phyloP scores from a whole-genome alignment of 2,329 filamentous ascomycete species.

The Claviceps sorghi region DNA sequence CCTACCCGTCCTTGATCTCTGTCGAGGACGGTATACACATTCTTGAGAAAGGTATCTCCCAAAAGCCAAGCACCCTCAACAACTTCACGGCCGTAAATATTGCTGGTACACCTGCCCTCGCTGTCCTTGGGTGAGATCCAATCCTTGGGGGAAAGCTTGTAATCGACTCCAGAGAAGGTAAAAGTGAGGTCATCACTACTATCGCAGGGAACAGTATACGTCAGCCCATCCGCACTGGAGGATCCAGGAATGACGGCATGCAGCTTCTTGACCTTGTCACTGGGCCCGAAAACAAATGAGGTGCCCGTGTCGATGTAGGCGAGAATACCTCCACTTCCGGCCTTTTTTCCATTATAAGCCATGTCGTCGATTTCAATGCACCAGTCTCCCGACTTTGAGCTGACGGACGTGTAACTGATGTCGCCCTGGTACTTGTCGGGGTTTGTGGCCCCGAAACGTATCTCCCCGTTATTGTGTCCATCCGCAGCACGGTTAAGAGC shows the following conservation, averaged over 20 bases:
- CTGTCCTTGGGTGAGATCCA: slow-evolving; percentile 42
- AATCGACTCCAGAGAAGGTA: slow-evolving; percentile 52
- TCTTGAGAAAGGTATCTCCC: slow-evolving; percentile 76
- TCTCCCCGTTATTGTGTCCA: slow-evolving; percentile 54
- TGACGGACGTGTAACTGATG: slow-evolving; percentile 46
- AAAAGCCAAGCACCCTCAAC: slow-evolving; percentile 60
- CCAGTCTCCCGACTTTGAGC: slow-evolving; percentile 49
- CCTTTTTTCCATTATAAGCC: slow-evolving; percentile 43
- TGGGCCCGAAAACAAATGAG: slow-evolving; percentile 61
- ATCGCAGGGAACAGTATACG: slow-evolving; percentile 61
- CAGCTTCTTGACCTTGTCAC: slow-evolving; percentile 48
- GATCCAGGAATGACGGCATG: slow-evolving; percentile 54
- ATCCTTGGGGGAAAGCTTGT: slow-evolving; percentile 53
- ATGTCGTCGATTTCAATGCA: slow-evolving; percentile 55
- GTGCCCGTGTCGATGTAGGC: slow-evolving; percentile 79
- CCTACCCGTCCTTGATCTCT: slow-evolving; percentile 49
- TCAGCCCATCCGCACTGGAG: slow-evolving; percentile 39
- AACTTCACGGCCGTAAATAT: slow-evolving; percentile 58
- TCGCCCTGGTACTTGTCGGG: slow-evolving; percentile 50
- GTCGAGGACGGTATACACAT: slow-evolving; percentile 79
- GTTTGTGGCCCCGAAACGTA: slow-evolving; percentile 63
- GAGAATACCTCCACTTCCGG: slow-evolving; percentile 37
- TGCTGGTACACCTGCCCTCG: slow-evolving; percentile 47
- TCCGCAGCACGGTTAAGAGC: slow-evolving; percentile 54
- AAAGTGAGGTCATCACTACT: slow-evolving; percentile 46